A percentile compares a stretch with the other conserved stretches of the same genome.
These are phyloP conservation scores for Suhomyces vadensis DNA, from an alignment of 805 yeast species.

Conservation along the genomic window DNA sequence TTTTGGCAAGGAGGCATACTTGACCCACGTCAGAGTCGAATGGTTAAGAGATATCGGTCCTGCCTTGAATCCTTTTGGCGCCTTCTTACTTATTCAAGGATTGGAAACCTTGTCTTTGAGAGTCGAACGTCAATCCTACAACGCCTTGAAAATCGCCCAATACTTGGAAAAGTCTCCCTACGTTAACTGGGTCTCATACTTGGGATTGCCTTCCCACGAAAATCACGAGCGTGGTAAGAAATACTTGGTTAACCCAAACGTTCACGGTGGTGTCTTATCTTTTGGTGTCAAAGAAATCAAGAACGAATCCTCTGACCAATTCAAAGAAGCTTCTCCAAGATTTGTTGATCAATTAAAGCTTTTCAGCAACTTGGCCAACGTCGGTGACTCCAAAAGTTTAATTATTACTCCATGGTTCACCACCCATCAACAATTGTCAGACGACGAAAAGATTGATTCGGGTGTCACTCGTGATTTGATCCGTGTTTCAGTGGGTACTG, in stretches of 20 bases:
- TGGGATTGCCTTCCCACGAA: constrained; percentile 79
- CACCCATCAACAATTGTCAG: constrained; percentile 88
- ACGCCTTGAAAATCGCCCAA: constrained; percentile 78
- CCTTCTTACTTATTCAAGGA: constrained; percentile 87
- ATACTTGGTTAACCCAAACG: constrained; percentile 55
- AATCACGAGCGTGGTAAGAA: constrained; percentile 82
- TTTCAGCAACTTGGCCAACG: constrained; percentile 93
- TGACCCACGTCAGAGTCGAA: constrained; percentile 79
- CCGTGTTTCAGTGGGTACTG: constrained; percentile 86
- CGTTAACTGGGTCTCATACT: constrained; percentile 89
- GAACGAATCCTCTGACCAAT: constrained; percentile 47
- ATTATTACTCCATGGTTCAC: constrained; percentile 96
- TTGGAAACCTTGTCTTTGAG: constrained; percentile 91
- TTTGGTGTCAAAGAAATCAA: constrained; percentile 77
- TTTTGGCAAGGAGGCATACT: constrained; percentile 76
- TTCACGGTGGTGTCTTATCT: constrained; percentile 85
- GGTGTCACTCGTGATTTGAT: constrained; percentile 90
- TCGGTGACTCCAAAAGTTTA: constrained; percentile 93
- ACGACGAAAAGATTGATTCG: constrained; percentile 74
- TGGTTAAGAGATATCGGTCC: constrained; percentile 92
- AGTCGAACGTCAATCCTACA: constrained; percentile 86
- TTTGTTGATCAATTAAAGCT: constrained; percentile 82
- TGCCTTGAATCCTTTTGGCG: constrained; percentile 79
- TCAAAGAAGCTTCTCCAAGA: constrained; percentile 74
- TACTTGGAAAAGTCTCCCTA: constrained; percentile 70